Evolutionary conservation across 352 stramenopile species (phyloP).

Genomic region (Phytophthora litchii): DNA sequence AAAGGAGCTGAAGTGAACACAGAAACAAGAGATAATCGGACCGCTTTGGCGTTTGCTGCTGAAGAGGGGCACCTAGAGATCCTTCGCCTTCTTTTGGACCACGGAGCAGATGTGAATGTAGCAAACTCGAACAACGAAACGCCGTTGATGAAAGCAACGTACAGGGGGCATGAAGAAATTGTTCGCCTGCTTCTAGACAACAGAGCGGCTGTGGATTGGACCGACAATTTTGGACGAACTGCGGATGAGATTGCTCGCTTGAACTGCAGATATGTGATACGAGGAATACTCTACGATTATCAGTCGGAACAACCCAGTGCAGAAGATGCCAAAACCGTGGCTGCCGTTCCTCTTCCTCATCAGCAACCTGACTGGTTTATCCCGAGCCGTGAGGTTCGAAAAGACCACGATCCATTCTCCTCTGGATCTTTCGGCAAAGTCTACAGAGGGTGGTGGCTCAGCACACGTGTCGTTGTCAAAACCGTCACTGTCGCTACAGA

Average conservation of each 20-base stretch:
- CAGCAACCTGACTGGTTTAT: constrained; percentile 16
- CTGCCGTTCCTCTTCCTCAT: too few relatives aligned
- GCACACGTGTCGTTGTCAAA: constrained; percentile 24
- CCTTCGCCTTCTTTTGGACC: constrained; percentile 10
- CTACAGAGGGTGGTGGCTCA: constrained; percentile 26
- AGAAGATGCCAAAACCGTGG: neutral
- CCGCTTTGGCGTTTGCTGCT: constrained; percentile 3
- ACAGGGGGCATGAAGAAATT: constrained; percentile 20
- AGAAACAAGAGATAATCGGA: neutral
- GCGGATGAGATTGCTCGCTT: constrained; percentile 8
- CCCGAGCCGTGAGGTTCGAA: constrained; percentile 11
- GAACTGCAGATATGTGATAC: constrained; percentile 12
- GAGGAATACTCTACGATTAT: neutral
- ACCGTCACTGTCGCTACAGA: constrained; percentile 13
- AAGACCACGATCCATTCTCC: constrained; percentile 20
- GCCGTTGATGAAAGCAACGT: constrained; percentile 12
- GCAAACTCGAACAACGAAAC: constrained; percentile 2
- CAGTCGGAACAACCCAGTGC: neutral
- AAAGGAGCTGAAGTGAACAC: constrained; percentile 2
- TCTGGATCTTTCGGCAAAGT: constrained; percentile 26
- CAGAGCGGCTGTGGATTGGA: neutral
- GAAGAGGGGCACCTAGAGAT: constrained; percentile 16
- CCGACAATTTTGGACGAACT: constrained; percentile 1
- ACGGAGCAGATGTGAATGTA: constrained; percentile 8
- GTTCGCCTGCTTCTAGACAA: constrained; percentile 13